Evolutionary conservation across 192 early-diverging fungal genomes (phyloP).

Genomic region (Coemansia erecta): DNA sequence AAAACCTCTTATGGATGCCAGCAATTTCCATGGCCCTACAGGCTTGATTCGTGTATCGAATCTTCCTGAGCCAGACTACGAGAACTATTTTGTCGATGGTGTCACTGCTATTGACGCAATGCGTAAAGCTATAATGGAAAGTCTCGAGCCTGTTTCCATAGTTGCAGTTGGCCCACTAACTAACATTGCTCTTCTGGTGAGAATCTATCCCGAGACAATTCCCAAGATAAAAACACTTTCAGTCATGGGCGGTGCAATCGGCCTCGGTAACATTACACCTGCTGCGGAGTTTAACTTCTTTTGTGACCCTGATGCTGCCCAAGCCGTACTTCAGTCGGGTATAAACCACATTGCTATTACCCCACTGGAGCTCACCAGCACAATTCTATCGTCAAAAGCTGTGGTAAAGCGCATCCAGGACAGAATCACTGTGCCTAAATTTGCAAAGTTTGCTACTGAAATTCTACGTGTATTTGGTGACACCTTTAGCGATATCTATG

Average conservation of each 20-base stretch:
- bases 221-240: conserved; percentile 34
- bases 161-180: conserved; percentile 51
- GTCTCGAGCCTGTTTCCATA: conserved; percentile 14
- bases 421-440: conserved; percentile 6
- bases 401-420: conserved; percentile 19
- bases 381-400: conserved; percentile 10
- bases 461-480: conserved; percentile 14
- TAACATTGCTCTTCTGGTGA: conserved; percentile 51
- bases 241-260: conserved; percentile 48
- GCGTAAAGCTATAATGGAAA: conserved; percentile 23
- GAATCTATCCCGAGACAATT: conserved; percentile 40
- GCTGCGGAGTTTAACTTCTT: conserved; percentile 41
- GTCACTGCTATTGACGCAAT: conserved; percentile 23
- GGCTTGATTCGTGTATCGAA: conserved; percentile 16
- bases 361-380: conserved; percentile 28
- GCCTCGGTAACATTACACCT: conserved; percentile 18
- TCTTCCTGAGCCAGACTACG: conserved; percentile 19
- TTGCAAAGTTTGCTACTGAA: conserved; percentile 17
- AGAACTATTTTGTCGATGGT: conserved; percentile 7
- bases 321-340: conserved; percentile 22
- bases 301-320: conserved; percentile 37
- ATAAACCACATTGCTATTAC: conserved; percentile 21
- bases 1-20: conserved; percentile 9
- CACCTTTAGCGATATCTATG: conserved; percentile 14
- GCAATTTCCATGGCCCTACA: conserved; percentile 15